Base-by-base conservation (phyloP, 371 early-diverging fungal species). In the Apophysomyces sp. region DNA sequence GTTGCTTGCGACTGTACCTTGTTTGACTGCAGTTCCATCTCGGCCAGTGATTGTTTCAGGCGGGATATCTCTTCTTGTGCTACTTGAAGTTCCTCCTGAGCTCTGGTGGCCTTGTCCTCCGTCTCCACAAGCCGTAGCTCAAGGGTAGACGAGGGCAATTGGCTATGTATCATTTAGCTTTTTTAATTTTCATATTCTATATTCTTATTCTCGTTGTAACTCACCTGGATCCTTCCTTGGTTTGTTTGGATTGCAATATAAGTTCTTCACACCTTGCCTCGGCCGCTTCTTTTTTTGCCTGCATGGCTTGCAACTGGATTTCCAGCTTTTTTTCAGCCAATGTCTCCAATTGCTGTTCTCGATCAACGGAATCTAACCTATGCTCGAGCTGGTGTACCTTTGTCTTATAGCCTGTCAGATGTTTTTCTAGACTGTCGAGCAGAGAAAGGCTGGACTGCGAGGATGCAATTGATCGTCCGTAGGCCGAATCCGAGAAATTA, bases 261-360 rank as follows among this genome's bases (percentile, higher is more conserved):
- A 67, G 21, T 21, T 60, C 64, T 26, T 52, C 36, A 26, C 55
- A 66, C 31, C 56, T 32, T 15, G 63, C 55, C 58, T 75, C 68
- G 7, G 68, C 61, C 6, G 65, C 62, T n/a, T 68, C 65, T n/a
- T 66, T 62, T 21, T 68, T 65, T 0, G 68, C 63, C 31, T 73
- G 72, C 52, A 63, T 57, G n/a, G 65, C 67, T 26, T 63, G 65
- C 6, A 77, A 51, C n/a, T 77, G 74, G 29, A 70, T 55, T 18
- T 73, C 70, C 6, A 68, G 53, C 32, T 75, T 72, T 37, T 75
- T 77, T 30, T 60, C 64, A 4, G 74, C 57, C 31, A 64, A 49
- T 18, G 65, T 36, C 26, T 73, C 67, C 1, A 76, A 5, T 2
- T 65, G 68, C 5, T 64, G 49, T 16, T 61, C 53, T 28, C 73